Evolutionary conservation across 1,284 basidiomycete genomes (phyloP).

Genomic region (Omphalotus olearius): DNA sequence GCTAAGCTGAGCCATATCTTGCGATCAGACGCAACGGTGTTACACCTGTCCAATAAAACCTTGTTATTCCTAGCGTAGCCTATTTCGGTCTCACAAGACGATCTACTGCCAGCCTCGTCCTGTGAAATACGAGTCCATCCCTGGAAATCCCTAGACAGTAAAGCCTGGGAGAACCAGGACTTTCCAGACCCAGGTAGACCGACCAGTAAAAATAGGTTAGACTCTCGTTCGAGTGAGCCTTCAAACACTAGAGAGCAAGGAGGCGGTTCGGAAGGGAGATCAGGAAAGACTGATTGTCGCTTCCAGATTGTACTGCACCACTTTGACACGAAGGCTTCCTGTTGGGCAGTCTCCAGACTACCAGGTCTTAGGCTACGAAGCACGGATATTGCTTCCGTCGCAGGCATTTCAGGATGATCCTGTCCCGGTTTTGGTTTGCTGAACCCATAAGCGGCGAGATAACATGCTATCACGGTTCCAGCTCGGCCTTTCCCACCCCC

Average conservation of each 20-base stretch:
- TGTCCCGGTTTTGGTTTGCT: constrained; percentile 29
- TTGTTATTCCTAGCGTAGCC: constrained; percentile 32
- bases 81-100: constrained; percentile 46
- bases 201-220: constrained; percentile 48
- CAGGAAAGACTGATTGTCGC: constrained; percentile 43
- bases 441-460: constrained; percentile 55
- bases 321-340: constrained; percentile 50
- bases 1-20: constrained; percentile 47
- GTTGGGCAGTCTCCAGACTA: constrained; percentile 50
- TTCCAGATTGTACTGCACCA: constrained; percentile 62
- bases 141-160: constrained; percentile 39
- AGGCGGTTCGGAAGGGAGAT: constrained; percentile 42
- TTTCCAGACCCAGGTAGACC: constrained; percentile 62
- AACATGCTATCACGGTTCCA: constrained; percentile 58
- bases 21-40: constrained; percentile 42
- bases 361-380: constrained; percentile 48
- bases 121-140: constrained; percentile 47
- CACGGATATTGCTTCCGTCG: constrained; percentile 41
- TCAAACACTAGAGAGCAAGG: constrained; percentile 42
- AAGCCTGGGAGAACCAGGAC: constrained; percentile 45
- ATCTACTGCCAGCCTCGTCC: constrained; percentile 49
- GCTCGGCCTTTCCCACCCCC: constrained; percentile 62
- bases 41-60: constrained; percentile 54
- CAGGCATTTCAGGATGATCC: constrained; percentile 43
- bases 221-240: constrained; percentile 29